Base-by-base conservation (phyloP, 1,139 yeast genomes). In the Eremothecium sinecaudum region DNA sequence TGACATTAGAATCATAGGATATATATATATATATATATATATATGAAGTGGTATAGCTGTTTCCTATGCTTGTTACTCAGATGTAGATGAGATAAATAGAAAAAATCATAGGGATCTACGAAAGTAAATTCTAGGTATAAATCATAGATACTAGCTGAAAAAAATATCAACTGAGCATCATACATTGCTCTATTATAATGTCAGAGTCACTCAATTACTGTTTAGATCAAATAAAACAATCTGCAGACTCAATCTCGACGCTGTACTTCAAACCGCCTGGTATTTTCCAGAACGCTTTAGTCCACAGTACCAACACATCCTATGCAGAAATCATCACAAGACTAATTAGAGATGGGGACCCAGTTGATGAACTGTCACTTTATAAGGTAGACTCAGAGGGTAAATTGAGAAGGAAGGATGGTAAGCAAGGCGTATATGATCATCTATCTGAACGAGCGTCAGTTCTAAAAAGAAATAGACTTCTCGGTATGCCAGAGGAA, bases 261-360 rank as follows among this genome's bases (percentile, higher is more conserved):
- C 43, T 51, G 4, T 48, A 53, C 22, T 56, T 56, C 37, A 56
- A 55, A 36, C 59, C 58, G 1, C 59, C 61, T 3, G 61, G 59
- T 8, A 54, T 56, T 4, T 56, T 53, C 30, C 55, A 52, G 33
- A 56, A 56, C 32, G 59, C 61, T 3, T 45, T 53, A 10, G 48
- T 48, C 3, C 49, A 47, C 27, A 42, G 46, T 26, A 35, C 44
- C 26, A 34, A 38, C 5, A 35, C 40, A 4, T 31, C 41, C 7
- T 42, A 42, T 32, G 41, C 42, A 10, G 45, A 37, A 23, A 27
- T 41, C n/a, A 49, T 53, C 19, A 48, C 51, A 4, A 47, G 47
- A 25, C 35, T 54, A 5, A 43, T 54, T 9, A 44, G 58, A 24
- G 59, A 54, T 36, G 51, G 52, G 7, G 50, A 53, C 24, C 47